A percentile compares a stretch with the other conserved stretches of the same genome.
phyloP scores from a whole-genome alignment of 1,284 basidiomycete species.

The Ustilago hordei region DNA sequence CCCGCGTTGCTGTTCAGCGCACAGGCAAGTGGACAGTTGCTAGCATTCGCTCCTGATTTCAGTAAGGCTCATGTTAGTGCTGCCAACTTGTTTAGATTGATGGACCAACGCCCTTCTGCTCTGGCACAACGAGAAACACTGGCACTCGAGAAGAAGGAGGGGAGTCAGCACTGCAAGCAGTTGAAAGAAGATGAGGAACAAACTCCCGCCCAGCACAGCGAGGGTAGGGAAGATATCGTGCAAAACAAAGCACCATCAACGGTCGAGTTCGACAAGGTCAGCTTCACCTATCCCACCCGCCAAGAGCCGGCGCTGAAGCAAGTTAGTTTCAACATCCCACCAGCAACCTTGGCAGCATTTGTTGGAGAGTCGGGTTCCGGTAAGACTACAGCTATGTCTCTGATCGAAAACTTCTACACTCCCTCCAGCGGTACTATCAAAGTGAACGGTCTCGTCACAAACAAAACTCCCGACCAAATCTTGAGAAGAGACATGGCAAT shows the following conservation, averaged over 20 bases:
- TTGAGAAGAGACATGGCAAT: slow-evolving; percentile 55
- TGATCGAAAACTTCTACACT: slow-evolving; percentile 73
- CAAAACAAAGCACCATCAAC: slow-evolving; percentile 16
- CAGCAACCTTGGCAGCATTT: slow-evolving; percentile 60
- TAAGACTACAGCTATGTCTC: slow-evolving; percentile 67
- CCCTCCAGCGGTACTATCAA: slow-evolving; percentile 80
- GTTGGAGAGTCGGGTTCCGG: slow-evolving; percentile 72
- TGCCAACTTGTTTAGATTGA: slow-evolving; percentile 53
- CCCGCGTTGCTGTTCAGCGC: slow-evolving; percentile 63
- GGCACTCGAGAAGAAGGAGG: slow-evolving; percentile 64
- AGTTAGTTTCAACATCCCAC: slow-evolving; percentile 54
- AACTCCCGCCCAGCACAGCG: slow-evolving; percentile 89
- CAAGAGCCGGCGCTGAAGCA: slow-evolving; percentile 48
- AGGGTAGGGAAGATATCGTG: slow-evolving; percentile 67
- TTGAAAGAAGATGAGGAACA: slow-evolving; percentile 80
- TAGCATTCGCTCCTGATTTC: slow-evolving; percentile 63
- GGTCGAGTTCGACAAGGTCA: slow-evolving; percentile 38
- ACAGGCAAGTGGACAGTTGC: slow-evolving; percentile 60
- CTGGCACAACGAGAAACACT: slow-evolving; percentile 71
- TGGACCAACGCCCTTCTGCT: slow-evolving; percentile 76
- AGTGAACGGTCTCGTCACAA: slow-evolving; percentile 85
- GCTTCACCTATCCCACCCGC: slow-evolving; percentile 51
- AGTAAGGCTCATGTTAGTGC: slow-evolving; percentile 61
- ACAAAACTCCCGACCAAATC: slow-evolving; percentile 78
- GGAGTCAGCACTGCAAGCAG: not conserved